Conservation (phyloP, 495 filamentous ascomycete genomes). For the Cercophora sp. region DNA sequence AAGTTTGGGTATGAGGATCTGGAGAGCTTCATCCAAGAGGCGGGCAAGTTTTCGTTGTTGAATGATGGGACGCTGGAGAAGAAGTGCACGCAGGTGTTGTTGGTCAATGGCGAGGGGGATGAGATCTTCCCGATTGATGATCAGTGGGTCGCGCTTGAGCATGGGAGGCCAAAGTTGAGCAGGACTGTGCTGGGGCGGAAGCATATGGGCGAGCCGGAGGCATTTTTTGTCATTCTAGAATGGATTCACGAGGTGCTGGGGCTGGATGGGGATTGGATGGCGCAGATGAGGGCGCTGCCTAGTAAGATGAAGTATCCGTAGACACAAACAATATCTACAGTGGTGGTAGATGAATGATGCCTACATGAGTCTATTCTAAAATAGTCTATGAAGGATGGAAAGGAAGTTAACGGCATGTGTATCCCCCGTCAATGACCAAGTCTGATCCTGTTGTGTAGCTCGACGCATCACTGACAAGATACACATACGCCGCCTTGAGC, state of each 20-base stretch:
- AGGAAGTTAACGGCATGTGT: slow-evolving; percentile 3
- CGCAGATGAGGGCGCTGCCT: slow-evolving; percentile 10
- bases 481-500: slow-evolving; percentile 80
- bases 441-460: slow-evolving; percentile 33
- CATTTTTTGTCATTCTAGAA: slow-evolving; percentile 18
- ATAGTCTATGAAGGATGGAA: too few relatives aligned
- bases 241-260: slow-evolving; percentile 24
- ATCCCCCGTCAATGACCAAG: slow-evolving; percentile 1
- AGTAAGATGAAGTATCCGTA: slow-evolving; percentile 21
- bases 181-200: slow-evolving; percentile 32
- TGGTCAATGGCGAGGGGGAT: slow-evolving; percentile 66
- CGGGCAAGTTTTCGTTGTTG: slow-evolving; percentile 61
- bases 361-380: too few relatives aligned
- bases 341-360: too few relatives aligned
- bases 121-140: slow-evolving; percentile 72
- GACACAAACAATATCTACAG: too few relatives aligned
- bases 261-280: slow-evolving; percentile 14
- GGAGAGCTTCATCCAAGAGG: slow-evolving; percentile 49
- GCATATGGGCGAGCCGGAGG: slow-evolving; percentile 28
- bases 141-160: slow-evolving; percentile 52
- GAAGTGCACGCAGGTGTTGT: slow-evolving; percentile 54
- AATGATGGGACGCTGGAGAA: slow-evolving; percentile 58
- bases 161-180: slow-evolving; percentile 62
- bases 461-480: slow-evolving; percentile 68
- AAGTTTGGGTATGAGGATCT: slow-evolving; percentile 60